Base-by-base conservation (phyloP, 805 yeast species). In the Lachancea fermentati region DNA sequence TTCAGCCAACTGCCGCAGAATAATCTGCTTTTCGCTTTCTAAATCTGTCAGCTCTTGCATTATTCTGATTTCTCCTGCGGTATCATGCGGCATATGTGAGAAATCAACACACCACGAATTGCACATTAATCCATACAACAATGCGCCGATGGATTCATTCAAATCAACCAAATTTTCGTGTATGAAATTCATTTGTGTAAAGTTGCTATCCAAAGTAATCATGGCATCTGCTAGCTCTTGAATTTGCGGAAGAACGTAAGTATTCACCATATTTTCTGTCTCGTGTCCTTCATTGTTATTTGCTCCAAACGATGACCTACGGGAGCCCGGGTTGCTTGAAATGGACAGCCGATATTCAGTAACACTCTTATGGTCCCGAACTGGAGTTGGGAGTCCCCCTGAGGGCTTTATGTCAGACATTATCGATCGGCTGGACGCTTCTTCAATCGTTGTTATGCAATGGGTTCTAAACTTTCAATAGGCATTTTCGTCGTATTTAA, bases 81-180 rank as follows among this genome's bases (percentile, higher is more conserved):
- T 46, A 40, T 57, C 55, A 29, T 44, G 50, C 9, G 63, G 54
- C 17, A 56, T 45, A 19, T 52, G 50, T 15, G 67, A 63, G 51
- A 85, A 85, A 53, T 84, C 88, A 19, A 83, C 83, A 62, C 95
- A 85, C 81, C 93, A 87, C 46, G 94, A 89, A 53, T 88, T 86
- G 60, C 86, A 78, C 55, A 82, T 77, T 36, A 87, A 62, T 1
- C 96, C 95, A 53, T 84, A 85, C 38, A 87, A 57, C 40, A 87
- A 79, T 30, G 89, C 69, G 1, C 85, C 79, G 51, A 88, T 76
- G 2, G 86, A 75, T 60, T 87, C 96, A 55, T 86, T 86, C 60
- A 88, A 81, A 19, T 69, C 66, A 2, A 72, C 69, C 15, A 88
- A 61, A 4, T 76, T 75, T 32, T 78, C 75, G 60, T 86, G 87